Evolutionary conservation across 129 eudicot genomes (phyloP).

Genomic region (Lactuca sativa): DNA sequence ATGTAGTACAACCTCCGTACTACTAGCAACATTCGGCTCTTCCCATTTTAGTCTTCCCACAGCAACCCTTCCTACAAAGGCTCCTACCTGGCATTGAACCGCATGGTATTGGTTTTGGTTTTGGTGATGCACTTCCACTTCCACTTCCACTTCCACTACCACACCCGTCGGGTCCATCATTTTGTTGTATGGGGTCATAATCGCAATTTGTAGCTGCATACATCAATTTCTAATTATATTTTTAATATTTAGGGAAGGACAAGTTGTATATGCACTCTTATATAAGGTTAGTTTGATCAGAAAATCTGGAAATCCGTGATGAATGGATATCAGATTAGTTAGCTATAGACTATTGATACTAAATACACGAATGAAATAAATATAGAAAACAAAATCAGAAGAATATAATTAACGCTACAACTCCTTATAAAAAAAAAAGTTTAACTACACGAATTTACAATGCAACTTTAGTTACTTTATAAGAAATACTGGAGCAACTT

Average conservation of each 20-base stretch:
- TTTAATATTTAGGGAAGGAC: too few relatives aligned
- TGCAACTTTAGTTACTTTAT: too few relatives aligned
- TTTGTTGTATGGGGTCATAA: neutral
- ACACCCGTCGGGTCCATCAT: neutral
- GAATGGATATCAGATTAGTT: too few relatives aligned
- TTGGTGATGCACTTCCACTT: neutral
- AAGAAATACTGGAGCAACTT: neutral
- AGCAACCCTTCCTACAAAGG: slow-evolving; percentile 22
- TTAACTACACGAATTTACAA: neutral
- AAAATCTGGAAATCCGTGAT: too few relatives aligned
- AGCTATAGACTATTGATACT: too few relatives aligned
- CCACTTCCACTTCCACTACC: slow-evolving; percentile 8
- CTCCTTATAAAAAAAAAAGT: too few relatives aligned
- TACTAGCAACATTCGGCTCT: slow-evolving; percentile 1
- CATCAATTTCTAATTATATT: neutral
- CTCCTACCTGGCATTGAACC: slow-evolving; percentile 24
- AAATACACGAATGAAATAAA: too few relatives aligned
- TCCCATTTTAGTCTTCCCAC: slow-evolving; percentile 13
- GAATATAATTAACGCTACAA: neutral
- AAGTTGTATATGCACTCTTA: too few relatives aligned
- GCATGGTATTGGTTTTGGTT: neutral
- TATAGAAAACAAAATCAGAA: too few relatives aligned
- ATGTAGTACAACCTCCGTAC: neutral
- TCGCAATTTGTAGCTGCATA: slow-evolving; percentile 2
- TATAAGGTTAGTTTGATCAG: too few relatives aligned